A percentile compares a stretch with the other conserved stretches of the same genome.
Conservation (phyloP, 768 basidiomycete genomes). For the Russula emetica region DNA sequence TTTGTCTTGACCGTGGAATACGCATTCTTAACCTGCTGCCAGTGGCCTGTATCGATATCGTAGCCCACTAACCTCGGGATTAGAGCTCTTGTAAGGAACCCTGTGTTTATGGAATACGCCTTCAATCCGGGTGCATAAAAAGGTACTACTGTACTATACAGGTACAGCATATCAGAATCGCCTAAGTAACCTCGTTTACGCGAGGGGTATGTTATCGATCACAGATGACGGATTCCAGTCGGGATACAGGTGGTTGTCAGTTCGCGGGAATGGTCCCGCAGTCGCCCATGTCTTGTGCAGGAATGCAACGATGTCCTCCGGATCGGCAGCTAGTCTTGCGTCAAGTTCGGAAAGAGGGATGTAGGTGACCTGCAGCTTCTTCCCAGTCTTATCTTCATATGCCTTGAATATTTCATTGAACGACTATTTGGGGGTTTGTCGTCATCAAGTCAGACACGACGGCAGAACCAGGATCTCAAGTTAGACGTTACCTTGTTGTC, state of each 20-base stretch:
- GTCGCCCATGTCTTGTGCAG: slow-evolving; percentile 17
- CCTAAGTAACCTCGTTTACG: background rate
- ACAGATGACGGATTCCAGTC: slow-evolving; percentile 27
- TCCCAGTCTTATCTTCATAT: slow-evolving; percentile 25
- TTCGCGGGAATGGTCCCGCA: background rate
- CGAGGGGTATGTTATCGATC: slow-evolving; percentile 8
- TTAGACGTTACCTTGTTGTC: background rate
- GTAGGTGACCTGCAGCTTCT: slow-evolving; percentile 25
- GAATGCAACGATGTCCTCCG: background rate
- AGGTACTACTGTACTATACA: background rate
- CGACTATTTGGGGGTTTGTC: background rate
- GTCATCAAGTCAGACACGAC: background rate
- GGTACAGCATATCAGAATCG: background rate
- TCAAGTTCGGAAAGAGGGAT: slow-evolving; percentile 17
- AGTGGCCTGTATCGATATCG: too few species aligned
- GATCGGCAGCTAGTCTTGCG: slow-evolving; percentile 15
- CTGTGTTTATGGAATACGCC: too few species aligned
- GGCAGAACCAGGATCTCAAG: background rate
- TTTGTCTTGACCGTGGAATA: too few species aligned
- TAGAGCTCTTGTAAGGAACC: too few species aligned
- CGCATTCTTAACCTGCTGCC: too few species aligned
- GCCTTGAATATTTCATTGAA: slow-evolving; percentile 27
- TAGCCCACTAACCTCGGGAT: too few species aligned
- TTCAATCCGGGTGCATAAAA: background rate
- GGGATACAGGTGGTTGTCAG: slow-evolving; percentile 26